phyloP scores from a whole-genome alignment of 176 grass and related monocot species.

The Ananas comosus region DNA sequence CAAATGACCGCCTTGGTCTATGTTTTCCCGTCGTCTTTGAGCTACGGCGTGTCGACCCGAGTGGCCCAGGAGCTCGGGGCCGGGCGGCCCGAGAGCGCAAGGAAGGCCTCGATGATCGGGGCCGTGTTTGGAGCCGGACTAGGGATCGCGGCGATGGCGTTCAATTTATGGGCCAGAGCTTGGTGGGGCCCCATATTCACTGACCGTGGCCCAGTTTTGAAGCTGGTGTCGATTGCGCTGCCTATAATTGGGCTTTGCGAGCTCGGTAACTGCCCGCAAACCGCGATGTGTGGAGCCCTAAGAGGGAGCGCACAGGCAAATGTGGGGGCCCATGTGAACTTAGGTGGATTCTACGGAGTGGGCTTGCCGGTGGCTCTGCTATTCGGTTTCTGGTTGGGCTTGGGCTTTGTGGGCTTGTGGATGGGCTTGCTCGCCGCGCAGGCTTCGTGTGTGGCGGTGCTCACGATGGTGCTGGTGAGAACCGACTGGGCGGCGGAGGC shows the following conservation, averaged over 20 bases:
- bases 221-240: not conserved
- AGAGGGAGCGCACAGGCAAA: not conserved
- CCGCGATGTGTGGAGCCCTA: not conserved
- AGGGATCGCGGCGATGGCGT: not conserved
- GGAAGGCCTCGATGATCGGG: not conserved
- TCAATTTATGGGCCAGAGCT: not conserved
- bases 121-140: not conserved
- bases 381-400: not conserved
- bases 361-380: not conserved
- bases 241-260: not conserved
- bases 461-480: not conserved
- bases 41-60: not conserved
- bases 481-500: not conserved
- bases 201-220: not conserved
- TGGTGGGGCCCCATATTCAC: not conserved
- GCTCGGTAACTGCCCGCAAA: slow-evolving; percentile 2
- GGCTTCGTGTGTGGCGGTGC: not conserved
- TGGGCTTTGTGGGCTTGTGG: not conserved
- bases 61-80: not conserved
- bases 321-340: slow-evolving; percentile 2
- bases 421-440: not conserved
- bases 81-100: not conserved
- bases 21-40: not conserved
- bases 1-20: slow-evolving; percentile 6
- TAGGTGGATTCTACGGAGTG: not conserved